Base-by-base conservation (phyloP, 352 stramenopile species). In the Thraustochytrium striatum region DNA sequence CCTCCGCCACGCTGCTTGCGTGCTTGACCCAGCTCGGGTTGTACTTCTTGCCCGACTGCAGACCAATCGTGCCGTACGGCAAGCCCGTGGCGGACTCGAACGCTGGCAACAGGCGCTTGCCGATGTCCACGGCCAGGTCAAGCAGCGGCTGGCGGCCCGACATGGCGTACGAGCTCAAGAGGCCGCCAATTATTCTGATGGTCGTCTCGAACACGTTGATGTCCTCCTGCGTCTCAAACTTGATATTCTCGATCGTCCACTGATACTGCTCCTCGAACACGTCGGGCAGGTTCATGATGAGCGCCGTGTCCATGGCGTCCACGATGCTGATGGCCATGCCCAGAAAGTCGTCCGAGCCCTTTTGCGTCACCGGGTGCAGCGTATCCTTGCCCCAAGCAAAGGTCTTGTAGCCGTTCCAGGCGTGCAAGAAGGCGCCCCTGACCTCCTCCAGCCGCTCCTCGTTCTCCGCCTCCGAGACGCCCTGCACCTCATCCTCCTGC, bases 131-230 rank as follows among this genome's bases (percentile, higher is more conserved):
- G 16, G 95, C 94, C 78, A 97, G 94, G 13, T 91, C 83, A 61
- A 97, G 55, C 21, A 89, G 72, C 38, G 86, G 59, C 5, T 69
- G 25, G 11, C 69, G 21, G 13, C 43, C 50, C 3, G 79, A 83
- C 2, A 98, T 84, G 35, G 94, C 92, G 84, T 96, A 99, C 0
- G 95, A 95, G 44, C 90, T 92, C 16, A 99, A 87, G 3, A 99
- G 86, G 3, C 97, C 96, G n/a, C 95, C 97, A 1, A 99, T 87
- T 84, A 85, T 92, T 21, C 95, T 91, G 87, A 98, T 99, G 47
- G 95, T 98, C 1, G 94, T 99, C 87, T 99, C 97, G 86, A 99
- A 99, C n/a, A 98, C 87, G 33, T 92, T 98, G 1, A 84, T 84
- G 55, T 84, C 47, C 13, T 98, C 87, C 28, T 83, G 75, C n/a